Evolutionary conservation across 768 basidiomycete genomes (phyloP).

Genomic region (Rhizopogon roseolus): DNA sequence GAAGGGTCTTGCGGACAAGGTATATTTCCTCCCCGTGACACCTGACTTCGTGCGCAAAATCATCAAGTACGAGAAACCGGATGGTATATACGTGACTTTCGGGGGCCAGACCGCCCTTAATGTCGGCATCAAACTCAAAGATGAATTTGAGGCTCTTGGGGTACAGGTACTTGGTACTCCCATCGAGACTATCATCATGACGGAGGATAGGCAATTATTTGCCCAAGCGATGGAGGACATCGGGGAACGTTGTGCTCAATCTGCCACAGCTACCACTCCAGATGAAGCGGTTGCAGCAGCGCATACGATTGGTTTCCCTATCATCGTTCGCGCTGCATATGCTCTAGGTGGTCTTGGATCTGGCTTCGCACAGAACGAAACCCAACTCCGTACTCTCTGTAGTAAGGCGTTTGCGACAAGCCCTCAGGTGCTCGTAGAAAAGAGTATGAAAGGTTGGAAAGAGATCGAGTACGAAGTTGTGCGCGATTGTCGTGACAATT

Average conservation of each 20-base stretch:
- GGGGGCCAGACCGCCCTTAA: constrained; percentile 97
- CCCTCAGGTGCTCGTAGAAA: constrained; percentile 98
- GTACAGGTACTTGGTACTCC: constrained; percentile 94
- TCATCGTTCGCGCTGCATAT: constrained; percentile 96
- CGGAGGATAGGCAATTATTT: constrained; percentile 94
- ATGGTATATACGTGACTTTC: constrained; percentile 98
- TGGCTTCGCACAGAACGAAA: constrained; percentile 93
- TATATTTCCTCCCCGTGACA: constrained; percentile 98
- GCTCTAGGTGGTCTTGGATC: constrained; percentile 94
- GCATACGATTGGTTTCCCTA: constrained; percentile 82
- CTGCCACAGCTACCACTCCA: constrained; percentile 77
- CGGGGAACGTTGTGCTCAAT: constrained; percentile 92
- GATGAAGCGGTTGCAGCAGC: constrained; percentile 87
- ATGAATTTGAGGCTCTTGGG: constrained; percentile 87
- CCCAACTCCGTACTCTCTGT: constrained; percentile 84
- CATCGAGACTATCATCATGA: constrained; percentile 94
- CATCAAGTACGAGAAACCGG: constrained; percentile 98
- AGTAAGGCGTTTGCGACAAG: constrained; percentile 95
- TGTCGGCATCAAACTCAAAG: constrained; percentile 96
- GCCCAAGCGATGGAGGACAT: constrained; percentile 93
- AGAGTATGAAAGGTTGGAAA: constrained; percentile 99
- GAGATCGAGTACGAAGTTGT: constrained; percentile 99
- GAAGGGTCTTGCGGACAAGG: constrained; percentile 97
- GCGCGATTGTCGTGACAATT: constrained; percentile 95
- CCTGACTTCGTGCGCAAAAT: constrained; percentile 97